Evolutionary conservation across 345 rosid species (phyloP), one percentile per base, ranked within the genome.

Genomic region (Viola odorata): DNA sequence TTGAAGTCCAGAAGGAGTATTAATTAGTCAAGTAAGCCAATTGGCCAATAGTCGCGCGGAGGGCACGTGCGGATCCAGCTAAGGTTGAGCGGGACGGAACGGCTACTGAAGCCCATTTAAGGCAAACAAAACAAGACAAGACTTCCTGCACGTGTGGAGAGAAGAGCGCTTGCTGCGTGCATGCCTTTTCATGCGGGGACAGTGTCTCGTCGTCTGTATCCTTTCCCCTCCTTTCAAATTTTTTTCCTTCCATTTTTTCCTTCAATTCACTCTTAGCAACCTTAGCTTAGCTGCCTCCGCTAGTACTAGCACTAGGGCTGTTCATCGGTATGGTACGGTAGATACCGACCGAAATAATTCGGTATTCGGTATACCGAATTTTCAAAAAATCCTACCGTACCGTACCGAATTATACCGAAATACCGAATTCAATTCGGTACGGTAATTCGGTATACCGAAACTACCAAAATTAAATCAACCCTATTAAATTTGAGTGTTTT

Each of bases 31-130:
- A 12, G 54, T 41, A 51, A 38, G 16, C 49, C 70, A 37, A 57
- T 37, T 23, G 32, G 32, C 32, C 32, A 2, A 23, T 23, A 56
- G 55, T 41, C 7, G 73, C 53, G 75, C 41, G 23, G 44, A 47
- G 72, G 58, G 63, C 83, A 77, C 79, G 74, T 80, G 87, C 62
- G 71, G 68, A 12, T 82, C 77, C 84, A 79, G 77, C 73, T 45
- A 55, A 64, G 73, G 75, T 62, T 70, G 80, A 73, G 71, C 1
- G 56, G 38, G 74, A 73, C 75, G 67, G 55, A 53, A 71, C 67
- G 48, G 54, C 57, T 56, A 64, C 32, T 23, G 1, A 2, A 23
- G 32, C 32, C 32, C 49, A 3, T 50, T 11, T 4, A 15, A 15
- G 60, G 69, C 44, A 41, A 37, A 45, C 48, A 53, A 47, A 41